phyloP scores from a whole-genome alignment of 2,329 filamentous ascomycete species.

The Tolypocladium album region DNA sequence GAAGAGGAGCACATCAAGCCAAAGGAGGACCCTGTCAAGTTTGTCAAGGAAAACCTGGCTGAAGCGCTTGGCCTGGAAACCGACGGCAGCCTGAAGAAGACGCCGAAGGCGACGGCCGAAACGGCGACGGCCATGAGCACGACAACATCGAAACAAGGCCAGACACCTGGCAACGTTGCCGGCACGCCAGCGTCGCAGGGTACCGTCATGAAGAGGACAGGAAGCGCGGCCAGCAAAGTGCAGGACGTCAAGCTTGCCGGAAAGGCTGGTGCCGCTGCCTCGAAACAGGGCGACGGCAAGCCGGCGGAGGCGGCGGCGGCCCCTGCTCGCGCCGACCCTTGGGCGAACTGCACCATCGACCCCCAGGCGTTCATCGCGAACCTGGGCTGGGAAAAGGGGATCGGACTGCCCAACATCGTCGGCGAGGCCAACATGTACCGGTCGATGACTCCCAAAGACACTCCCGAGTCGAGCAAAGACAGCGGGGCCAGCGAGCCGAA shows the following conservation, averaged over 20 bases:
- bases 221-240: constrained; percentile 32
- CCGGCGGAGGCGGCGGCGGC: constrained; percentile 9
- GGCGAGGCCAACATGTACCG: constrained; percentile 43
- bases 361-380: constrained; percentile 29
- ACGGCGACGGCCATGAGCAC: constrained; percentile 25
- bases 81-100: constrained; percentile 32
- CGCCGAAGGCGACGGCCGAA: constrained; percentile 15
- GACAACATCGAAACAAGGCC: constrained; percentile 36
- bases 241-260: constrained; percentile 20
- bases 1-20: constrained; percentile 51
- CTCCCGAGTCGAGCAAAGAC: constrained; percentile 54
- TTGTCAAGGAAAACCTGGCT: constrained; percentile 37
- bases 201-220: constrained; percentile 39
- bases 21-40: constrained; percentile 42
- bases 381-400: constrained; percentile 19
- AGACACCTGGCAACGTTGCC: constrained; percentile 31
- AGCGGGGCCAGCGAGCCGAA: constrained; percentile 48
- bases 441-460: constrained; percentile 49
- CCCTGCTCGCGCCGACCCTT: constrained; percentile 15
- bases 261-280: constrained; percentile 15
- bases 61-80: constrained; percentile 38
- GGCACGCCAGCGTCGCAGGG: constrained; percentile 41
- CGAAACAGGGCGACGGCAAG: constrained; percentile 19
- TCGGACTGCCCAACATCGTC: constrained; percentile 31
- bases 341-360: constrained; percentile 37